Conservation (phyloP, 2,329 filamentous ascomycete species). For the Talaromyces sp. region DNA sequence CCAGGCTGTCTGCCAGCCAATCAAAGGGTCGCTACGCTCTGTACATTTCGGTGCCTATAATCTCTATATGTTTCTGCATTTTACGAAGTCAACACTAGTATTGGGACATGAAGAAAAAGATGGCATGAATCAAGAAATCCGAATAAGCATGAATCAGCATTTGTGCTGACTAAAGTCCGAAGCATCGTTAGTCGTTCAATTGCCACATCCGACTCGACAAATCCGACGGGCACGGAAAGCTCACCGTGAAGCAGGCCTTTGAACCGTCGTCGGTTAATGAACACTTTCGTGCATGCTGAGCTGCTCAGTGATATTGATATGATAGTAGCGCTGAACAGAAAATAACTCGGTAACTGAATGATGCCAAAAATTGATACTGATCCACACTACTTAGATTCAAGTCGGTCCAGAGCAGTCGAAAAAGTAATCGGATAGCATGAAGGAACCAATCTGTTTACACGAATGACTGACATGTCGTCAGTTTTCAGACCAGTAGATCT, state of each 20-base stretch:
- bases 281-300: background rate
- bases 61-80: background rate
- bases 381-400: background rate
- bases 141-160: background rate
- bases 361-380: background rate
- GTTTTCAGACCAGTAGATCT: background rate
- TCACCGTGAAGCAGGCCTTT: background rate
- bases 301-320: background rate
- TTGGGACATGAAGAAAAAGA: background rate
- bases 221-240: background rate
- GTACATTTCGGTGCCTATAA: background rate
- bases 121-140: background rate
- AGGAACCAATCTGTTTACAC: background rate
- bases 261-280: background rate
- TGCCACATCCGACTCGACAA: background rate
- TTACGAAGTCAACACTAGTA: background rate
- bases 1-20: background rate
- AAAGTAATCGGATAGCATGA: background rate
- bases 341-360: background rate
- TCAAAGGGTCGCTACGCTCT: background rate
- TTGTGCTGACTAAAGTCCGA: background rate
- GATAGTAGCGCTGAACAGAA: background rate
- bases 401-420: background rate
- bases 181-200: background rate
- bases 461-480: background rate